A percentile compares a stretch with the other conserved stretches of the same genome.
Conservation (phyloP, 2,329 filamentous ascomycete species). For the Nectriaceae sp. region DNA sequence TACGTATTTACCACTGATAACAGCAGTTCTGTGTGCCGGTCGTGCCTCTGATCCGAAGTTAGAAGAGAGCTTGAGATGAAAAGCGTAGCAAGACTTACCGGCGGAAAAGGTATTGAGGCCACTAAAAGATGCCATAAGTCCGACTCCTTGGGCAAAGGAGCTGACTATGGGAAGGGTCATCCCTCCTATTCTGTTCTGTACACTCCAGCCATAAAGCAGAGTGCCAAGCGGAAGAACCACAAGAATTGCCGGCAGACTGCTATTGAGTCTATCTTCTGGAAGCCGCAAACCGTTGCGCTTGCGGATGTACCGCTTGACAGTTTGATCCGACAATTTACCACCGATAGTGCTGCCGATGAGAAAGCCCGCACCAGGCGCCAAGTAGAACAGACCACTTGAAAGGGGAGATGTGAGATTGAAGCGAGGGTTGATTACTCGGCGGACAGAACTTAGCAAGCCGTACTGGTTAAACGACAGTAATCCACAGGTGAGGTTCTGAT, state of each 20-base stretch:
- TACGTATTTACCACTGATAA: slow-evolving; percentile 29
- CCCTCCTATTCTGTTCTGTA: slow-evolving; percentile 34
- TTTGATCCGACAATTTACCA: slow-evolving; percentile 47
- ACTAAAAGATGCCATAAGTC: slow-evolving; percentile 40
- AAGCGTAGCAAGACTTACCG: slow-evolving; percentile 26
- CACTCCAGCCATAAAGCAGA: slow-evolving; percentile 38
- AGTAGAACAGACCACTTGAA: slow-evolving; percentile 67
- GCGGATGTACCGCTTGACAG: slow-evolving; percentile 41
- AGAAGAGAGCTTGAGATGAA: background rate
- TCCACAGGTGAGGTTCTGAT: slow-evolving; percentile 29
- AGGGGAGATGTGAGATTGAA: slow-evolving; percentile 65
- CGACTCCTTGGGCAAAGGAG: slow-evolving; percentile 34
- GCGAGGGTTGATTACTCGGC: slow-evolving; percentile 69
- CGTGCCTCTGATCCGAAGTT: slow-evolving; percentile 15
- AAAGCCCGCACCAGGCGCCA: slow-evolving; percentile 68
- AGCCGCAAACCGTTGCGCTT: slow-evolving; percentile 35
- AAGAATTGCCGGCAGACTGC: slow-evolving; percentile 32
- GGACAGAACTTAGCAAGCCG: slow-evolving; percentile 61
- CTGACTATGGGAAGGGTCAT: slow-evolving; percentile 36
- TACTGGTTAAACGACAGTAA: slow-evolving; percentile 42
- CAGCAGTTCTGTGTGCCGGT: slow-evolving; percentile 24
- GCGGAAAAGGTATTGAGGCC: slow-evolving; percentile 42
- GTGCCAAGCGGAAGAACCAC: slow-evolving; percentile 32
- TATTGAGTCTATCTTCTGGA: slow-evolving; percentile 35
- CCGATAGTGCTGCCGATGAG: slow-evolving; percentile 65